Evolutionary conservation across 2,329 filamentous ascomycete genomes (phyloP).

Genomic region (Elsinoe fawcettii): DNA sequence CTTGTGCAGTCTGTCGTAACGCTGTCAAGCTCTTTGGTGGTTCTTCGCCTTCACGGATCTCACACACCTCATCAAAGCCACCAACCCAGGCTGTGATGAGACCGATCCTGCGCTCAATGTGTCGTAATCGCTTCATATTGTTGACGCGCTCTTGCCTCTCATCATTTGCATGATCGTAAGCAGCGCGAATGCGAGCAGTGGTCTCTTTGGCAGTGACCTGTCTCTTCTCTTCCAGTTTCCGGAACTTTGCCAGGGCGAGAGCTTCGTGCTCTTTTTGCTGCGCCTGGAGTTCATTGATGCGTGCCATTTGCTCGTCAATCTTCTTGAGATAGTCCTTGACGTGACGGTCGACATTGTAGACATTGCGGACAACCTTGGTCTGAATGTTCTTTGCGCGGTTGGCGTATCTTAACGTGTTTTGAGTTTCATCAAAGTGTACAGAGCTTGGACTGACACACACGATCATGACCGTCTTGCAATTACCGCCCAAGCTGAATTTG

Average conservation of each 20-base stretch:
- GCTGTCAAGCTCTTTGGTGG: constrained; percentile 58
- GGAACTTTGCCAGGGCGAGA: constrained; percentile 77
- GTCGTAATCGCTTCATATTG: constrained; percentile 73
- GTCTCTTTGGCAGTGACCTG: constrained; percentile 70
- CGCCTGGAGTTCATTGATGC: constrained; percentile 91
- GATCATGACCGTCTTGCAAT: constrained; percentile 99
- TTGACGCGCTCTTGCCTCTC: constrained; percentile 73
- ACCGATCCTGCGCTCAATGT: constrained; percentile 75
- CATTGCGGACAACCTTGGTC: constrained; percentile 97
- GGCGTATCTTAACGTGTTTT: constrained; percentile 94
- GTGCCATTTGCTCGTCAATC: constrained; percentile 95
- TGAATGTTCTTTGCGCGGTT: constrained; percentile 99
- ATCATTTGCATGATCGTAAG: constrained; percentile 70
- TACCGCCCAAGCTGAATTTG: constrained; percentile 94
- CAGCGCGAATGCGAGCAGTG: constrained; percentile 66
- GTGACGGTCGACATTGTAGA: constrained; percentile 97
- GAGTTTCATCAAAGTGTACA: constrained; percentile 93
- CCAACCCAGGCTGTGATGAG: constrained; percentile 88
- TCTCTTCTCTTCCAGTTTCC: constrained; percentile 81
- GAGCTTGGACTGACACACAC: constrained; percentile 96
- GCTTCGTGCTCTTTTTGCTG: constrained; percentile 86
- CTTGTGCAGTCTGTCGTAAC: constrained; percentile 81
- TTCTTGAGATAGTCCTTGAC: constrained; percentile 99
- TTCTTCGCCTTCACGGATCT: constrained; percentile 59
- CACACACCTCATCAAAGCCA: constrained; percentile 78